Evolutionary conservation across 352 stramenopile genomes (phyloP).

Genomic region (Phytophthora idaei): DNA sequence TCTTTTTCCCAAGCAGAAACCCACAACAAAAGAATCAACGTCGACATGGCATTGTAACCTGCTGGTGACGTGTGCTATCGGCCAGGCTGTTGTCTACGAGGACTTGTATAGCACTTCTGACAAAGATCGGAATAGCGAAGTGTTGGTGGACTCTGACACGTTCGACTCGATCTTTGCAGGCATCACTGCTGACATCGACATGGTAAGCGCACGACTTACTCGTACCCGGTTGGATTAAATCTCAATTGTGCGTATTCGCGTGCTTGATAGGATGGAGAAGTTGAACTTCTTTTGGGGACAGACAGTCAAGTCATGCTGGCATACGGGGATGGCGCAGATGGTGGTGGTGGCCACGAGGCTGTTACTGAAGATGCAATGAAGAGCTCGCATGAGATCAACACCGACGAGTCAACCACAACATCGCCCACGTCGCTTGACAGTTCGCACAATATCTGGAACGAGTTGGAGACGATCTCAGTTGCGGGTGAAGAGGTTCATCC

Average conservation of each 20-base stretch:
- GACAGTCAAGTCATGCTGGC: constrained; percentile 61
- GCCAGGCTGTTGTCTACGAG: constrained; percentile 58
- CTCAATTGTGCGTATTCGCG: neutral
- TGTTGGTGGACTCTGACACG: constrained; percentile 51
- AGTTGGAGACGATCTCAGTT: constrained; percentile 18
- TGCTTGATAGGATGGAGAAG: constrained; percentile 51
- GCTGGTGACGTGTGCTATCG: constrained; percentile 68
- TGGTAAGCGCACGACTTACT: constrained; percentile 42
- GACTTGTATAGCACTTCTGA: constrained; percentile 47
- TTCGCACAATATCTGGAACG: constrained; percentile 38
- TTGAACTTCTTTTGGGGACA: constrained; percentile 68
- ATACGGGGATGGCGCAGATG: constrained; percentile 43
- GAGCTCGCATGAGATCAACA: neutral
- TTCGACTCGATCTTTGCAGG: constrained; percentile 74
- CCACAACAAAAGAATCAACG: neutral
- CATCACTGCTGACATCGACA: constrained; percentile 58
- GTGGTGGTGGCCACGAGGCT: neutral
- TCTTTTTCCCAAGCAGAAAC: constrained; percentile 43
- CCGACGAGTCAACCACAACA: constrained; percentile 1
- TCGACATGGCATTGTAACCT: constrained; percentile 50
- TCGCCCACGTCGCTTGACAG: constrained; percentile 26
- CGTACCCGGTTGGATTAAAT: neutral
- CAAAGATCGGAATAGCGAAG: constrained; percentile 18
- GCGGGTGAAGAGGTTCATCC: constrained; percentile 3
- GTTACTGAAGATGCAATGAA: constrained; percentile 10